phyloP scores from a whole-genome alignment of 441 rosid genomes.

The Omphalea diandra region DNA sequence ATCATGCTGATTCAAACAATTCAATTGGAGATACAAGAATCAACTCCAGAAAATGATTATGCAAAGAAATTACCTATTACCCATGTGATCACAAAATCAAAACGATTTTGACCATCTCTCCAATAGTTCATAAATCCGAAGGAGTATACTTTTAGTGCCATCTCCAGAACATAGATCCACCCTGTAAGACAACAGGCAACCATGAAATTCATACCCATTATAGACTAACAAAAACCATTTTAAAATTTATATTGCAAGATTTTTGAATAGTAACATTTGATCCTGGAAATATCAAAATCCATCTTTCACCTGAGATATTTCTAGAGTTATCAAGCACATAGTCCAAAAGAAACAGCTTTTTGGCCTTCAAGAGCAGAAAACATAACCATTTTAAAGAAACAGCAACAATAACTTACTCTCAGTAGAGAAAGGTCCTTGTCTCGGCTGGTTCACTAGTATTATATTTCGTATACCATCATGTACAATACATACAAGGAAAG shows the following conservation, averaged over 20 bases:
- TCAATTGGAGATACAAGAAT: slow-evolving; percentile 3
- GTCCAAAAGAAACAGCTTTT: not conserved
- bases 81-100: slow-evolving; percentile 91
- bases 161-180: slow-evolving; percentile 96
- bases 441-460: not conserved
- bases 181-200: slow-evolving; percentile 49
- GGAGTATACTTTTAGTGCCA: slow-evolving; percentile 87
- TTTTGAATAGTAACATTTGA: not conserved
- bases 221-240: slow-evolving; percentile 1
- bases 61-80: slow-evolving; percentile 61
- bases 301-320: not conserved
- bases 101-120: slow-evolving; percentile 97
- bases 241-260: not conserved
- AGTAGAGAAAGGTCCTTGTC: not conserved
- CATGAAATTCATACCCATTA: slow-evolving; percentile 17
- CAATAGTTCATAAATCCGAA: slow-evolving; percentile 89
- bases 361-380: not conserved
- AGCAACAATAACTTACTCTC: not conserved
- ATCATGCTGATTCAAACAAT: not conserved
- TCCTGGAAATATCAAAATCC: not conserved
- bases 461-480: not conserved
- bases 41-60: slow-evolving; percentile 3
- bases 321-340: not conserved
- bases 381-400: slow-evolving; percentile 1
- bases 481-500: not conserved